Percentiles rank a stretch among this genome's conserved stretches.
phyloP scores from a whole-genome alignment of 2,329 filamentous ascomycete species.

The Neonectria punicea region DNA sequence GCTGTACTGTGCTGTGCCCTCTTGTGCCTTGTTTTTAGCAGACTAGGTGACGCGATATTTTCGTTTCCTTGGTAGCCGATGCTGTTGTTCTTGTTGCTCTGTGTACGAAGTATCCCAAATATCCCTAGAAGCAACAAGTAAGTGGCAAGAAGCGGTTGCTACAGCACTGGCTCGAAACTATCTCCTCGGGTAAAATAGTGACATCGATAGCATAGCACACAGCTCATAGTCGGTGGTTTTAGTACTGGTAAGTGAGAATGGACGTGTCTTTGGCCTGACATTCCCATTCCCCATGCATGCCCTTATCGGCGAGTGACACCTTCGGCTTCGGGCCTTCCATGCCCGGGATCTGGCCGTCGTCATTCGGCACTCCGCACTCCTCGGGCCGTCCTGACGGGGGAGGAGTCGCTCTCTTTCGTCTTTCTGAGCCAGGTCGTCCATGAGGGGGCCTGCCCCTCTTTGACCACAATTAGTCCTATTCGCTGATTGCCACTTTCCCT shows the following conservation, averaged over 20 bases:
- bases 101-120: not conserved
- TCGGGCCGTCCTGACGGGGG: not conserved
- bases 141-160: not conserved
- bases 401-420: not conserved
- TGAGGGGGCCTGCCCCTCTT: not conserved
- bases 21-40: not conserved
- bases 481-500: not conserved
- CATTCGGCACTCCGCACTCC: not conserved
- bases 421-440: not conserved
- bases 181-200: not conserved
- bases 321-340: not conserved
- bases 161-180: not conserved
- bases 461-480: not conserved
- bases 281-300: not conserved
- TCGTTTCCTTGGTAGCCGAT: not conserved
- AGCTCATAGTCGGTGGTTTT: not conserved
- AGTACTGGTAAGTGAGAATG: not conserved
- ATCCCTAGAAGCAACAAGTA: too few relatives aligned
- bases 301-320: too few relatives aligned
- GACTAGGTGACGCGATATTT: not conserved
- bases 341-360: not conserved
- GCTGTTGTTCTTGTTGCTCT: not conserved
- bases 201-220: not conserved
- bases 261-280: not conserved
- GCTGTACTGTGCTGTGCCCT: not conserved